These are phyloP conservation scores for Trichoderma sp. DNA, from an alignment of 2,329 filamentous ascomycete species.

Conservation along the genomic window DNA sequence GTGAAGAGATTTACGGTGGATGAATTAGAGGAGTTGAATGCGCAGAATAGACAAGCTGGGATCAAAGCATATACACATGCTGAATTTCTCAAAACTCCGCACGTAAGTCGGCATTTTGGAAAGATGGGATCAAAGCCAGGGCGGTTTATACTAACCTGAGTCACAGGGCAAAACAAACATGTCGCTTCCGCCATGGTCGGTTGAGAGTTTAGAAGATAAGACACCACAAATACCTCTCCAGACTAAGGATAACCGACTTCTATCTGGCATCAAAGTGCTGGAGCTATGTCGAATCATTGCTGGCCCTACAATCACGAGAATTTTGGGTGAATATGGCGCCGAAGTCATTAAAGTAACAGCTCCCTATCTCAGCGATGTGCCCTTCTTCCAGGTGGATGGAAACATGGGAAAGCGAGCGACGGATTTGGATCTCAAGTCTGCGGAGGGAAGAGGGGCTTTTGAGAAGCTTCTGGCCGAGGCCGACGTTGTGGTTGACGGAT, in stretches of 20 bases:
- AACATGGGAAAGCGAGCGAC: constrained; percentile 69
- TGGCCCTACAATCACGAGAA: constrained; percentile 68
- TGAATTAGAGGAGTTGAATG: constrained; percentile 60
- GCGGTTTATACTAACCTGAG: not conserved
- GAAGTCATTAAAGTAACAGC: constrained; percentile 71
- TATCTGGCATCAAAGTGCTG: constrained; percentile 67
- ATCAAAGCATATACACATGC: constrained; percentile 58
- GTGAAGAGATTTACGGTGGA: constrained; percentile 53
- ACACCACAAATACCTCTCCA: constrained; percentile 48
- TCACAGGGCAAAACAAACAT: constrained; percentile 46
- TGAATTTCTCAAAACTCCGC: constrained; percentile 55
- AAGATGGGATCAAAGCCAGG: not conserved
- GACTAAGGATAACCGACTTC: constrained; percentile 30
- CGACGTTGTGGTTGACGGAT: constrained; percentile 67
- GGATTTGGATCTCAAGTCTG: constrained; percentile 60
- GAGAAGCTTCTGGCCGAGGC: constrained; percentile 59
- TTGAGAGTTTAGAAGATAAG: constrained; percentile 49
- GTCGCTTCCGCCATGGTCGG: constrained; percentile 45
- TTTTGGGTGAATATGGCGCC: constrained; percentile 72
- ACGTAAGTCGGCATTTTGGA: constrained; percentile 29
- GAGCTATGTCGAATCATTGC: constrained; percentile 76
- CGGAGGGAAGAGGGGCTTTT: constrained; percentile 53
- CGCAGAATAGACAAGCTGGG: constrained; percentile 56
- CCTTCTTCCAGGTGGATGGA: constrained; percentile 70
- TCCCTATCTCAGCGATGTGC: constrained; percentile 65